A percentile compares a stretch with the other conserved stretches of the same genome.
These are phyloP conservation scores for Crithidia acanthocephali DNA, from an alignment of 208 protist genomes.

Conservation along the genomic window DNA sequence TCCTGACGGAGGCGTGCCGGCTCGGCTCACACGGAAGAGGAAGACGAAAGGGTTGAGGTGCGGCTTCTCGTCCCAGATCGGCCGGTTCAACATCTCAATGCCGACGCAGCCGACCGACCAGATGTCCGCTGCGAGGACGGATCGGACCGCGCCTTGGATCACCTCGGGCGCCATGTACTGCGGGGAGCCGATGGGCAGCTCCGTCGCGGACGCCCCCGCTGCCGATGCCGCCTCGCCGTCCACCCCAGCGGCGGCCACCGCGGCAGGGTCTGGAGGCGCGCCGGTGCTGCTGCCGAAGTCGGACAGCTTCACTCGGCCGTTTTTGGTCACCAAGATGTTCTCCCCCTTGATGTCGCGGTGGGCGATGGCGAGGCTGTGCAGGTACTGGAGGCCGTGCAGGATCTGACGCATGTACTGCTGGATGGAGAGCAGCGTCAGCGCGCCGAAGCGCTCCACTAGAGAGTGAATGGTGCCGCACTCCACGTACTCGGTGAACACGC, in stretches of 20 bases:
- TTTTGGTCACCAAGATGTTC: slow-evolving; percentile 83
- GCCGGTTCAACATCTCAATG: slow-evolving; percentile 79
- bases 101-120: slow-evolving; percentile 84
- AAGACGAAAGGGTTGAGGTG: slow-evolving; percentile 51
- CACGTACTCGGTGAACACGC: slow-evolving; percentile 83
- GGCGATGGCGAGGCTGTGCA: slow-evolving; percentile 75
- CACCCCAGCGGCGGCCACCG: slow-evolving; percentile 8
- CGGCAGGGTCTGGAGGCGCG: slow-evolving; percentile 18
- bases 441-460: slow-evolving; percentile 67
- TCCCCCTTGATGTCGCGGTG: slow-evolving; percentile 86
- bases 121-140: slow-evolving; percentile 51
- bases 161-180: slow-evolving; percentile 87
- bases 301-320: slow-evolving; percentile 67
- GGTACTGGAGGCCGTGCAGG: slow-evolving; percentile 65
- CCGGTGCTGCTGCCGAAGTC: slow-evolving; percentile 79
- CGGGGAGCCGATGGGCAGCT: slow-evolving; percentile 61
- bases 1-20: slow-evolving; percentile 48
- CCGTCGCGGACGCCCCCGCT: slow-evolving; percentile 13
- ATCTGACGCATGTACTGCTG: slow-evolving; percentile 80
- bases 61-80: slow-evolving; percentile 40
- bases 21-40: slow-evolving; percentile 56
- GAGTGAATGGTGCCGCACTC: slow-evolving; percentile 70
- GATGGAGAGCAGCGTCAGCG: slow-evolving; percentile 57
- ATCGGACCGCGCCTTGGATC: slow-evolving; percentile 41
- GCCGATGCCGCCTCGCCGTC: background rate